These are phyloP conservation scores for Ascochyta rabiei DNA, from an alignment of 2,329 filamentous ascomycete genomes.

Conservation along the genomic window DNA sequence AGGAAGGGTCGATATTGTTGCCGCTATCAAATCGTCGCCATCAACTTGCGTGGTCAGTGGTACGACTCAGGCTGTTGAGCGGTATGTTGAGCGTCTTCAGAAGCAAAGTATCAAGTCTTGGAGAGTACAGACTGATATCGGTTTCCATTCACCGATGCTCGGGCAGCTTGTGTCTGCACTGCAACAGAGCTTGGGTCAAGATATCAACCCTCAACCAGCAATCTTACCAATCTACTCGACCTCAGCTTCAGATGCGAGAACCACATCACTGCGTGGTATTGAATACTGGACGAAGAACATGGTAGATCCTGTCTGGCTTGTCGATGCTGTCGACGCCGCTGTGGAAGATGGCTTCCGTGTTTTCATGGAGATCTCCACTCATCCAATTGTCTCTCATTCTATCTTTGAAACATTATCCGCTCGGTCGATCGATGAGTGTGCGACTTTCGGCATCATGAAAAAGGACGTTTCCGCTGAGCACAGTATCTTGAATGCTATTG, in stretches of 20 bases:
- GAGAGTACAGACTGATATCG: conserved; percentile 50
- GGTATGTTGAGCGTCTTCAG: conserved; percentile 24
- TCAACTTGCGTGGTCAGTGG: conserved; percentile 47
- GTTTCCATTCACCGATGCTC: conserved; percentile 52
- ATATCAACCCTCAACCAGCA: conserved; percentile 21
- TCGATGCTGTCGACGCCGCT: conserved; percentile 44
- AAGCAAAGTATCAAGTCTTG: conserved; percentile 38
- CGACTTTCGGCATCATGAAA: conserved; percentile 41
- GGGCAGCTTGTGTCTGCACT: conserved; percentile 40
- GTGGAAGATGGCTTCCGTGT: conserved; percentile 47
- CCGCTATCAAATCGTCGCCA: conserved; percentile 48
- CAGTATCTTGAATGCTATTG: conserved; percentile 37
- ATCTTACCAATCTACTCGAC: conserved; percentile 48
- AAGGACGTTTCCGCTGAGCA: conserved; percentile 34
- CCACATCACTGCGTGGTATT: conserved; percentile 29
- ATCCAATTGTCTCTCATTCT: conserved; percentile 52
- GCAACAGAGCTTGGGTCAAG: conserved; percentile 13
- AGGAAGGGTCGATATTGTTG: conserved; percentile 31
- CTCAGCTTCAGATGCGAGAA: conserved; percentile 34
- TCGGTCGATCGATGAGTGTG: conserved; percentile 38
- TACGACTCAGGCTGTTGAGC: conserved; percentile 26
- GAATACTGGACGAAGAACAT: conserved; percentile 52
- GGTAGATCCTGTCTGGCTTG: conserved; percentile 47
- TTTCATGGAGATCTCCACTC: conserved; percentile 52
- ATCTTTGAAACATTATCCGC: conserved; percentile 50